Evolutionary conservation across 2,329 filamentous ascomycete species (phyloP), one percentile per base, ranked within the genome.

Genomic region (Gaeumannomyces tritici): DNA sequence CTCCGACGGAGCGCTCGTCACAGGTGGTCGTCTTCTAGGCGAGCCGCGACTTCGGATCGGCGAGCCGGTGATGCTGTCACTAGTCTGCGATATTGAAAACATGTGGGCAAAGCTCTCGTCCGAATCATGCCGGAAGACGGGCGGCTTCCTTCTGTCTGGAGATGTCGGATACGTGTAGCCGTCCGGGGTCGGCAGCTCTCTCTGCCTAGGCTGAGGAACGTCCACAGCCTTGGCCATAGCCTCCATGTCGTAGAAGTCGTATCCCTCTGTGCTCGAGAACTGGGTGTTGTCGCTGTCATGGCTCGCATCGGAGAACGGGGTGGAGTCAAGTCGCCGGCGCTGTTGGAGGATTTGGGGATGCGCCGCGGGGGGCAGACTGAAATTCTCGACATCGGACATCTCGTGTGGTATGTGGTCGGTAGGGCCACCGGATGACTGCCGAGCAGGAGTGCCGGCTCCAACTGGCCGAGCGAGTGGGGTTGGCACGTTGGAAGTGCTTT

Each of bases 181-280:
- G 64, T 75, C 67, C 26, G 71, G 69, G 21, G 64, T 63, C 7
- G 75, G 65, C 6, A 73, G 71, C 62, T 74, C 74, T 66, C 74
- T 76, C 26, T 56, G 35, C 61, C 72, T 75, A 7, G 77, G 70
- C 11, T 70, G 67, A 11, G 79, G 81, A 60, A 85, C 80, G 64
- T 86, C 81, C 58, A 85, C 81, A 8, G 80, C 81, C 57, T 75
- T 75, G 59, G 74, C 73, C 62, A 81, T 71, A 31, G 76, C 80
- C n/a, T 84, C 83, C 31, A 84, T 74, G 67, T 84, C 85, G 68
- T 87, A 87, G 68, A 88, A 88, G 70, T 88, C 85, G 67, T 88
- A 87, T 0, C 85, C 85, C 66, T 87, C 84, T 1, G 80, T 83
- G 68, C 76, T 81, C 15, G 80, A 82, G n/a, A 73, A 66, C 27